These are phyloP conservation scores for Xylaria polymorpha DNA, from an alignment of 2,329 filamentous ascomycete genomes.

Conservation along the genomic window DNA sequence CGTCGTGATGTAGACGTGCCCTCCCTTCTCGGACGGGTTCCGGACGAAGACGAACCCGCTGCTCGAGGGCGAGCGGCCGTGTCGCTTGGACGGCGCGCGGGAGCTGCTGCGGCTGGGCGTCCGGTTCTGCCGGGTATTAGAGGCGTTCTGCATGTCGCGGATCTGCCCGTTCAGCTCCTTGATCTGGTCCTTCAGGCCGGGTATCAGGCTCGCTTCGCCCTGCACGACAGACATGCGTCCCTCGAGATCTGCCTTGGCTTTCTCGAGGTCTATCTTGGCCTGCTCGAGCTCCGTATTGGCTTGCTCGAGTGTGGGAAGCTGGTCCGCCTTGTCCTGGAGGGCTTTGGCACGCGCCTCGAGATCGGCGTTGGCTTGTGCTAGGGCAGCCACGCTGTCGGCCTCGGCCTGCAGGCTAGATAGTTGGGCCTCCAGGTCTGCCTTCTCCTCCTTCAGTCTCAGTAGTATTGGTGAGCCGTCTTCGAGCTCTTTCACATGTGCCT, in stretches of 20 bases:
- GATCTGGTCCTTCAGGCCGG: conserved; percentile 42
- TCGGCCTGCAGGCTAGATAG: conserved; percentile 34
- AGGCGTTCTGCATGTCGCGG: conserved; percentile 37
- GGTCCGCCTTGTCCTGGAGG: conserved; percentile 41
- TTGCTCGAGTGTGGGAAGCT: conserved; percentile 41
- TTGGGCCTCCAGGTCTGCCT: conserved; percentile 42
- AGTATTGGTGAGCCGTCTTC: conserved; percentile 41
- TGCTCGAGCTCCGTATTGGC: conserved; percentile 30
- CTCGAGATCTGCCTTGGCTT: conserved; percentile 32
- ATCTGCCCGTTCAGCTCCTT: conserved; percentile 41
- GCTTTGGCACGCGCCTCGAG: conserved; percentile 41
- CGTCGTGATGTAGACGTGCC: conserved; percentile 46
- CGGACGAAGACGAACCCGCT: conserved; percentile 46
- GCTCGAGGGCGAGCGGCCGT: conserved; percentile 46
- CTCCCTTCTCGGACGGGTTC: conserved; percentile 42
- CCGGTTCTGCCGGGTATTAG: conserved; percentile 34
- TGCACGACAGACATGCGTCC: conserved; percentile 23
- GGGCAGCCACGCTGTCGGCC: conserved; percentile 34
- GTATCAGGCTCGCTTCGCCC: conserved; percentile 42
- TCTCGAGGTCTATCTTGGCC: conserved; percentile 35
- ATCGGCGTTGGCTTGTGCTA: conserved; percentile 41
- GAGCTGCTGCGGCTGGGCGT: conserved; percentile 46
- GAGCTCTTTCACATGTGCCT: conserved; percentile 43
- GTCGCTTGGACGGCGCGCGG: conserved; percentile 42
- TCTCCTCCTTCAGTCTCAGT: conserved; percentile 44